Evolutionary conservation across 1,139 yeast genomes (phyloP).

Genomic region (Kodamaea arcana): DNA sequence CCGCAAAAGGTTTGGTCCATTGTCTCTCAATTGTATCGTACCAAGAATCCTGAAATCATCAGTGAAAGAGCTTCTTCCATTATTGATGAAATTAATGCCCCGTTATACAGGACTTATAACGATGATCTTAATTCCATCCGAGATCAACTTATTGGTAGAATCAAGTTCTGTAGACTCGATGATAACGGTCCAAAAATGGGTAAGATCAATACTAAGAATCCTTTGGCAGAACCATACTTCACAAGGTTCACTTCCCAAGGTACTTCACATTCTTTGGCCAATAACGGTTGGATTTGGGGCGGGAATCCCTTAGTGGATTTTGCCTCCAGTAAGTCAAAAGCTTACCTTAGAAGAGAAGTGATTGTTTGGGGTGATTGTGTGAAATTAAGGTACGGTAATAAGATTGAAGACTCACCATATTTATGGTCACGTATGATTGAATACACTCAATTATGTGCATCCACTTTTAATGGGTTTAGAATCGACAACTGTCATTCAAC

Average conservation of each 20-base stretch:
- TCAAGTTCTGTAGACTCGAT: conserved; percentile 71
- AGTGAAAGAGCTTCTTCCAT: conserved; percentile 46
- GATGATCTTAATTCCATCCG: conserved; percentile 62
- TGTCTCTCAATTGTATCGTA: conserved; percentile 29
- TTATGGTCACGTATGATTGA: conserved; percentile 86
- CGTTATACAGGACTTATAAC: conserved; percentile 72
- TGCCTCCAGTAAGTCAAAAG: conserved; percentile 75
- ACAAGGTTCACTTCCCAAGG: conserved; percentile 63
- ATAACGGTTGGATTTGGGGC: conserved; percentile 99
- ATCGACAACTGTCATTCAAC: conserved; percentile 96
- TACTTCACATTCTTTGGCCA: conserved; percentile 69
- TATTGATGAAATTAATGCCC: conserved; percentile 72
- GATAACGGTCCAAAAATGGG: conserved; percentile 79
- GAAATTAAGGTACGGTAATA: conserved; percentile 77
- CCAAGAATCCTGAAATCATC: conserved; percentile 32
- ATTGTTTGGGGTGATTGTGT: conserved; percentile 98
- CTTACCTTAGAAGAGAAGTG: conserved; percentile 86
- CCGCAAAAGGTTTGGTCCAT: conserved; percentile 46
- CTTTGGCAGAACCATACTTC: conserved; percentile 83
- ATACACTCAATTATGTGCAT: conserved; percentile 74
- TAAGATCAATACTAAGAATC: conserved; percentile 46
- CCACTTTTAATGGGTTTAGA: conserved; percentile 79
- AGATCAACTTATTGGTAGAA: conserved; percentile 69
- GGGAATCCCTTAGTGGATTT: conserved; percentile 92
- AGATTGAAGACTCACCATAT: conserved; percentile 78